phyloP scores from a whole-genome alignment of 352 stramenopile species.

The Aphanomyces astaci region DNA sequence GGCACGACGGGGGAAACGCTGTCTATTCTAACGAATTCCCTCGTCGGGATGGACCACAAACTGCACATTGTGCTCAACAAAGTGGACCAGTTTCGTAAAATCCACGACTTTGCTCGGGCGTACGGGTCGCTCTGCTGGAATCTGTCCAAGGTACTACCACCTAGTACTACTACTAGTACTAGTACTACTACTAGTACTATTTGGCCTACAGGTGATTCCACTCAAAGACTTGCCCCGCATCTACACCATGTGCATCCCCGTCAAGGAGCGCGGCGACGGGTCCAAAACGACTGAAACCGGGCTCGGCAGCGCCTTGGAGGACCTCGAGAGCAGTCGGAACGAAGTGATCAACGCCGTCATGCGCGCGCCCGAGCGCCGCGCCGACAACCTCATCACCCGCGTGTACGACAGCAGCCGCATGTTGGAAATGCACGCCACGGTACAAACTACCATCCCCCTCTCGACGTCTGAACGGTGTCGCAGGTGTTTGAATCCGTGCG shows the following conservation, averaged over 20 bases:
- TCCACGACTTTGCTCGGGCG: constrained; percentile 99
- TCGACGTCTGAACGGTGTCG: not conserved
- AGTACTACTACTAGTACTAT: too few relatives aligned
- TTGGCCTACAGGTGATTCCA: constrained; percentile 97
- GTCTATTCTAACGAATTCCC: constrained; percentile 93
- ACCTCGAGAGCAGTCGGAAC: constrained; percentile 93
- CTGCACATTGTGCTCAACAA: constrained; percentile 99
- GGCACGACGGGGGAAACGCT: constrained; percentile 99
- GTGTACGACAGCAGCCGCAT: constrained; percentile 89
- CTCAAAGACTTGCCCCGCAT: constrained; percentile 99
- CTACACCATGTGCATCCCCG: constrained; percentile 99
- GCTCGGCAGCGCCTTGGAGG: constrained; percentile 66
- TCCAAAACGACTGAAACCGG: constrained; percentile 44
- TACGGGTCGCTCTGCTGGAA: constrained; percentile 99
- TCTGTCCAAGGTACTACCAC: constrained; percentile 67
- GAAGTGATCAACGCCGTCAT: constrained; percentile 97
- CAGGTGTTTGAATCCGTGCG: constrained; percentile 70
- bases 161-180: too few relatives aligned
- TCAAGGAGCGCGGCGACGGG: constrained; percentile 46
- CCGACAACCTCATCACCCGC: constrained; percentile 99
- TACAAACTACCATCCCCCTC: constrained; percentile 15
- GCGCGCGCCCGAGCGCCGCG: constrained; percentile 93
- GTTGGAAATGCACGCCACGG: constrained; percentile 92
- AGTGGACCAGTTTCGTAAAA: constrained; percentile 96
- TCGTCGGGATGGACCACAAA: constrained; percentile 99